Percentiles rank a stretch among this genome's conserved stretches.
Evolutionary conservation across 768 basidiomycete species (phyloP).

Genomic region (Mycena polygramma): DNA sequence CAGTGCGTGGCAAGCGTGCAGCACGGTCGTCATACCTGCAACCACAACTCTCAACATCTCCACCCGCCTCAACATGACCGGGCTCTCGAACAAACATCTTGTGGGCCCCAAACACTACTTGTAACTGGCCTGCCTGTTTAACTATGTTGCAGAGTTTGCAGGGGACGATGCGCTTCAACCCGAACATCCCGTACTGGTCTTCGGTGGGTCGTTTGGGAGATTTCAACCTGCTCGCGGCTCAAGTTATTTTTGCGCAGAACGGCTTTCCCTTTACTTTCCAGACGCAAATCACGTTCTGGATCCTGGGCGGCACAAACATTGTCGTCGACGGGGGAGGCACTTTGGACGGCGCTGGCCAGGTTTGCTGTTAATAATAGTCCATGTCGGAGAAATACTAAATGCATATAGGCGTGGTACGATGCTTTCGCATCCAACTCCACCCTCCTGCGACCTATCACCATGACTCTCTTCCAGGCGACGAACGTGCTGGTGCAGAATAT

Average conservation of each 20-base stretch:
- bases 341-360: conserved; percentile 75
- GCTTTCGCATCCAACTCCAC: conserved; percentile 52
- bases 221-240: neutral
- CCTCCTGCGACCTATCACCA: conserved; percentile 21
- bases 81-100: conserved; percentile 61
- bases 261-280: conserved; percentile 68
- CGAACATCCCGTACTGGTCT: conserved; percentile 67
- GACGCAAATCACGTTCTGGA: conserved; percentile 67
- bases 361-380: conserved; percentile 39
- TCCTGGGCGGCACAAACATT: conserved; percentile 64
- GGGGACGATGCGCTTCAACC: conserved; percentile 65
- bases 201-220: conserved; percentile 47
- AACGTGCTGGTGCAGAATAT: conserved; percentile 35
- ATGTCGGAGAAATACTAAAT: neutral
- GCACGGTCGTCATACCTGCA: conserved; percentile 58
- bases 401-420: conserved; percentile 65
- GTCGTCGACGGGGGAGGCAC: conserved; percentile 71
- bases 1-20: conserved; percentile 55
- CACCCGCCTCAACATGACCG: conserved; percentile 68
- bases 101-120: conserved; percentile 45
- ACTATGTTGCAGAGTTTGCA: conserved; percentile 54
- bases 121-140: neutral
- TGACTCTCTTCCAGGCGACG: conserved; percentile 37
- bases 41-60: conserved; percentile 64
- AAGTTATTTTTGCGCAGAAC: conserved; percentile 50